A percentile compares a stretch with the other conserved stretches of the same genome.
Conservation (phyloP, 2,329 filamentous ascomycete species). For the Pseudodiploospora longispora region DNA sequence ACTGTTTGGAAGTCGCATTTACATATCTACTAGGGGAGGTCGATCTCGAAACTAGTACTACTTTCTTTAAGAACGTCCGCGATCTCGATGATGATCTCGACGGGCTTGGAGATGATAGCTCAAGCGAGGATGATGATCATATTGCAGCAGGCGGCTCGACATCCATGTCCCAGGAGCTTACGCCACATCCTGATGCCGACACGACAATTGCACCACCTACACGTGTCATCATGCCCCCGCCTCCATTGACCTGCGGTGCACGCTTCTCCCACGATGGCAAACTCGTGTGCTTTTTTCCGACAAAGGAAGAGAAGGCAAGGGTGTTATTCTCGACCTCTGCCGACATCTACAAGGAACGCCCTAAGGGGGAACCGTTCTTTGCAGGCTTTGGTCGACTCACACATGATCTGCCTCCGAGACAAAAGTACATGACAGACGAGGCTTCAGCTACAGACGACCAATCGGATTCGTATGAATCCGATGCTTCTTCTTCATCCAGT, state of each 20-base stretch:
- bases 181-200: constrained; percentile 44
- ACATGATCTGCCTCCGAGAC: constrained; percentile 41
- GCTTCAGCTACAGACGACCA: constrained; percentile 43
- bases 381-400: constrained; percentile 49
- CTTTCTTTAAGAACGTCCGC: constrained; percentile 55
- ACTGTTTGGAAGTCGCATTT: constrained; percentile 54
- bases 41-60: constrained; percentile 51
- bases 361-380: constrained; percentile 47
- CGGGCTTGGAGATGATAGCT: constrained; percentile 64
- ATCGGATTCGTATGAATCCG: constrained; percentile 41
- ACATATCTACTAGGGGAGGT: constrained; percentile 57
- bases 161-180: constrained; percentile 55
- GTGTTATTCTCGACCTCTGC: constrained; percentile 39
- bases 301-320: constrained; percentile 53
- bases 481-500: constrained; percentile 43
- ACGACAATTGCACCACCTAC: constrained; percentile 44
- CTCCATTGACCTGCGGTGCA: constrained; percentile 51
- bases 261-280: constrained; percentile 55
- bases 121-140: constrained; percentile 67
- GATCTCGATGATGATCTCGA: constrained; percentile 52
- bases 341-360: constrained; percentile 38
- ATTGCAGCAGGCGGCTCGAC: constrained; percentile 45
- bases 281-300: constrained; percentile 61
- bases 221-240: constrained; percentile 46
- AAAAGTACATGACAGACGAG: constrained; percentile 40